These are phyloP conservation scores for Daphne laureola DNA, from an alignment of 441 rosid genomes.

Conservation along the genomic window DNA sequence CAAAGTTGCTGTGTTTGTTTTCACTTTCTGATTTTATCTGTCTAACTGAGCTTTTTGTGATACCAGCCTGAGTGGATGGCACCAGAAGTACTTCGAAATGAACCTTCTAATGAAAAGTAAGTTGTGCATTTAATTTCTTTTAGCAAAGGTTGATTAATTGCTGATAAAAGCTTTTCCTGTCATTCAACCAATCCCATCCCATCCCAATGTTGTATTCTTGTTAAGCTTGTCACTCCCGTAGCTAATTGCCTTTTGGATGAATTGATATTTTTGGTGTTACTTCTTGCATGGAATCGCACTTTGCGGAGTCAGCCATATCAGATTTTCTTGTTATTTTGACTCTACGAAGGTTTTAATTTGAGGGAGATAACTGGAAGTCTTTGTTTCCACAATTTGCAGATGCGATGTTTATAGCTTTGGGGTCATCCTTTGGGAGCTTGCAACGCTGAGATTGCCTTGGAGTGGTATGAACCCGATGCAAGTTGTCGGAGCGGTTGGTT, in stretches of 20 bases:
- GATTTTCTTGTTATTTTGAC: not conserved
- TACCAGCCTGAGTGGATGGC: constrained; percentile 99
- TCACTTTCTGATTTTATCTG: not conserved
- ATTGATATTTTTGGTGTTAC: not conserved
- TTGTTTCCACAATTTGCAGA: constrained; percentile 31
- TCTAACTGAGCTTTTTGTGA: constrained; percentile 24
- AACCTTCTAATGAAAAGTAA: constrained; percentile 95
- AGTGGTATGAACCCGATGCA: constrained; percentile 99
- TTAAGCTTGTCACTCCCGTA: not conserved
- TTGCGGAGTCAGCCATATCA: too few relatives aligned
- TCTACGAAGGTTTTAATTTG: too few relatives aligned
- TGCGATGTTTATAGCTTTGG: constrained; percentile 99
- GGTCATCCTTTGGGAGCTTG: constrained; percentile 95
- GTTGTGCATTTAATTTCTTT: constrained; percentile 18
- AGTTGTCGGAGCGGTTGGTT: constrained; percentile 98
- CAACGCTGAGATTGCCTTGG: constrained; percentile 91
- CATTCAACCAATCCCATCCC: not conserved
- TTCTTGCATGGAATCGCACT: too few relatives aligned
- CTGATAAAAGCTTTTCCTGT: not conserved
- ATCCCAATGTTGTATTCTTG: not conserved
- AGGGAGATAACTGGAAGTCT: not conserved
- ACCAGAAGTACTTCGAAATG: constrained; percentile 97
- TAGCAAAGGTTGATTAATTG: not conserved
- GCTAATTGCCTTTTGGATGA: not conserved
- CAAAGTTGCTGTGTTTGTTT: not conserved